These are phyloP conservation scores for Coemansia sp. DNA, from an alignment of 192 early-diverging fungal species.

Conservation along the genomic window DNA sequence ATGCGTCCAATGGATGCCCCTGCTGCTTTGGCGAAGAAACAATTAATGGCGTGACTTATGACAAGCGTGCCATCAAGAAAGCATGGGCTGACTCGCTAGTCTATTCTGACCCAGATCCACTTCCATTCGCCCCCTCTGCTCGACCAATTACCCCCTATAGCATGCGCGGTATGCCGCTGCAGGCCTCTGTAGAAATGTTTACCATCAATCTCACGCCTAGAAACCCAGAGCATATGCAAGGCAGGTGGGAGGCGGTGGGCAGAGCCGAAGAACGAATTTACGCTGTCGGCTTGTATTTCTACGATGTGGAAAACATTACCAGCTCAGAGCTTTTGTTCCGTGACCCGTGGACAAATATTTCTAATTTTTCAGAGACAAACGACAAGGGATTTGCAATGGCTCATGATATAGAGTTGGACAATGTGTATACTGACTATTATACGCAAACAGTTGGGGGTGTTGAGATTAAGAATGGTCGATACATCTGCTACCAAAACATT, in stretches of 20 bases:
- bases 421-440: background rate
- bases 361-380: background rate
- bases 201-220: constrained; percentile 62
- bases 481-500: constrained; percentile 66
- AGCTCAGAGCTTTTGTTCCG: constrained; percentile 58
- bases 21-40: background rate
- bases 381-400: background rate
- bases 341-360: background rate
- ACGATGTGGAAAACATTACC: constrained; percentile 63
- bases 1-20: background rate
- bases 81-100: background rate
- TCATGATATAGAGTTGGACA: background rate
- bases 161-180: constrained; percentile 37
- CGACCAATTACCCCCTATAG: constrained; percentile 19
- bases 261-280: constrained; percentile 66
- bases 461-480: constrained; percentile 53
- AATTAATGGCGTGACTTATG: background rate
- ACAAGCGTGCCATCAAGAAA: constrained; percentile 1
- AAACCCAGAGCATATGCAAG: constrained; percentile 53
- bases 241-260: constrained; percentile 67
- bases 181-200: constrained; percentile 70
- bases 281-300: constrained; percentile 70
- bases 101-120: constrained; percentile 14
- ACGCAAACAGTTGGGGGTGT: constrained; percentile 46
- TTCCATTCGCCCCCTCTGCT: constrained; percentile 23